Percentiles rank a stretch among this genome's conserved stretches.
These are phyloP conservation scores for Cucumis cinereus DNA, from an alignment of 306 rosid genomes.

Conservation along the genomic window DNA sequence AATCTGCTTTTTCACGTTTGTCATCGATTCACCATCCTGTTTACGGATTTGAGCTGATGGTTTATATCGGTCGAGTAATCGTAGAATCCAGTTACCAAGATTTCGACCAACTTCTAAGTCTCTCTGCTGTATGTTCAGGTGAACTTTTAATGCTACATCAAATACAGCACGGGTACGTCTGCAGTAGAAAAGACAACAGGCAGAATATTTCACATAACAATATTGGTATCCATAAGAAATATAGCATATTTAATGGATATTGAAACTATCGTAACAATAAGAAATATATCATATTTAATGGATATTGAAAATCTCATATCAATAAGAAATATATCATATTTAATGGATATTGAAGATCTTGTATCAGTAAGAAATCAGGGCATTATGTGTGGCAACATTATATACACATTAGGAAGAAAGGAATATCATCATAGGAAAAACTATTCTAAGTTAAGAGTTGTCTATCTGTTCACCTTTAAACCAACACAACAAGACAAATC, in stretches of 20 bases:
- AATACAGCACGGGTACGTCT: conserved; percentile 68
- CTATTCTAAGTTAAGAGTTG: neutral
- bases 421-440: neutral
- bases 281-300: neutral
- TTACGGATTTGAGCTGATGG: conserved; percentile 82
- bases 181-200: conserved; percentile 4
- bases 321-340: neutral
- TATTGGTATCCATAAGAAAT: neutral
- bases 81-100: conserved; percentile 64
- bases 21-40: conserved; percentile 18
- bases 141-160: conserved; percentile 55
- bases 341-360: neutral
- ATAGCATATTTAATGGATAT: neutral
- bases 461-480: neutral
- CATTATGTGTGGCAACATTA: neutral
- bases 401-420: neutral
- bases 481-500: neutral
- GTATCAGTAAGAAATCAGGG: neutral
- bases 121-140: conserved; percentile 63
- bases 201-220: neutral
- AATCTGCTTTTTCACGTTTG: conserved; percentile 20
- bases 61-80: conserved; percentile 61
- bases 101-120: conserved; percentile 80
- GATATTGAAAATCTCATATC: neutral
- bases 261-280: neutral